A percentile compares a stretch with the other conserved stretches of the same genome.
These are phyloP conservation scores for Pyrenula massariospora DNA, from an alignment of 495 filamentous ascomycete genomes.

Conservation along the genomic window DNA sequence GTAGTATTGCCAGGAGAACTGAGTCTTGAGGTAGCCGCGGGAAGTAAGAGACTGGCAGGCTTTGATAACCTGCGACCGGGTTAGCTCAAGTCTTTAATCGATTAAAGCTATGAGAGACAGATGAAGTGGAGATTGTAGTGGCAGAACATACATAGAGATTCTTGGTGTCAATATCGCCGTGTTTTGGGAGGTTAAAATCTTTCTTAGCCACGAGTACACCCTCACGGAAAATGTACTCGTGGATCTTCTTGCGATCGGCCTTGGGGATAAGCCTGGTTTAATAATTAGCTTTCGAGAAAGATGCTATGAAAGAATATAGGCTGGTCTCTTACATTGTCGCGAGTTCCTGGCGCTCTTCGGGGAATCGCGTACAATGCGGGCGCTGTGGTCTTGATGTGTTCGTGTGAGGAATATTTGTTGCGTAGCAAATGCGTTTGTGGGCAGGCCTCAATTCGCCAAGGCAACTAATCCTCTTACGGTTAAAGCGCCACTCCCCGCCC, in stretches of 20 bases:
- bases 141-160: slow-evolving; percentile 70
- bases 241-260: slow-evolving; percentile 99
- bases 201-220: slow-evolving; percentile 98
- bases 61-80: slow-evolving; percentile 67
- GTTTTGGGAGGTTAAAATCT: slow-evolving; percentile 90
- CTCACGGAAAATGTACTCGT: slow-evolving; percentile 99
- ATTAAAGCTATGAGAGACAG: too few relatives aligned
- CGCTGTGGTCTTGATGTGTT: slow-evolving; percentile 8
- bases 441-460: not conserved
- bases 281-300: slow-evolving; percentile 9
- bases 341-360: slow-evolving; percentile 47
- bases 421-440: not conserved
- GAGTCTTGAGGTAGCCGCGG: slow-evolving; percentile 96
- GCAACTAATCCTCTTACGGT: too few relatives aligned
- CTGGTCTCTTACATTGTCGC: slow-evolving; percentile 37
- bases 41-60: slow-evolving; percentile 94
- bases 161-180: slow-evolving; percentile 92
- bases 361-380: slow-evolving; percentile 44
- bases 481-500: too few relatives aligned
- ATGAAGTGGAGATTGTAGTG: too few relatives aligned
- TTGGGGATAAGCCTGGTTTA: slow-evolving; percentile 86
- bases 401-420: not conserved
- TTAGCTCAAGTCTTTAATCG: slow-evolving; percentile 5
- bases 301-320: slow-evolving; percentile 1
- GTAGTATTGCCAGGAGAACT: slow-evolving; percentile 99